Evolutionary conservation across 495 filamentous ascomycete genomes (phyloP).

Genomic region (Chlorociboria aeruginascens): DNA sequence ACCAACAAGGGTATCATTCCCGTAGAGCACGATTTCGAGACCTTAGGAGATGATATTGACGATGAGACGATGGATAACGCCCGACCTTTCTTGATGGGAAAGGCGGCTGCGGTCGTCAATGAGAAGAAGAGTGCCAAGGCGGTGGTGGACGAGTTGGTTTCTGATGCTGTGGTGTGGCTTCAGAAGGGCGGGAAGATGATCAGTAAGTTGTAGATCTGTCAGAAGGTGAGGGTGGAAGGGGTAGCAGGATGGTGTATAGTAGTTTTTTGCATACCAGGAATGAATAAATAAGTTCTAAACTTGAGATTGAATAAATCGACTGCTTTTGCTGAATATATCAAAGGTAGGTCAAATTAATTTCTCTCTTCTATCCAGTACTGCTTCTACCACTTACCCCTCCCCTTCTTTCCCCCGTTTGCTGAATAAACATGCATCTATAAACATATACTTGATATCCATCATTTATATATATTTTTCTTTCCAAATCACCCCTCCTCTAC

Average conservation of each 20-base stretch:
- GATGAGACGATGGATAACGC: conserved; percentile 77
- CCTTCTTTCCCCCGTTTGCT: no score
- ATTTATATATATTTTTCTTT: no score
- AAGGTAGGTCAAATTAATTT: no score
- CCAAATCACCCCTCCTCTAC: no score
- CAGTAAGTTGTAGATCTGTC: conserved; percentile 45
- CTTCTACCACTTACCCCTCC: no score
- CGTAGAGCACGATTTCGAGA: conserved; percentile 89
- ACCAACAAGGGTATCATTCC: conserved; percentile 82
- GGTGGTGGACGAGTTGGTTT: conserved; percentile 89
- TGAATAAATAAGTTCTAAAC: no score
- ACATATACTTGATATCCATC: no score
- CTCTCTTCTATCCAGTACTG: no score
- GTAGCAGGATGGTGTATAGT: neutral
- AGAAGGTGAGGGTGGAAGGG: neutral
- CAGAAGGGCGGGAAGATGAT: conserved; percentile 53
- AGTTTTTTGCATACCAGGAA: no score
- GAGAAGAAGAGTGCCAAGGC: conserved; percentile 87
- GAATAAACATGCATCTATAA: no score
- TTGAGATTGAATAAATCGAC: no score
- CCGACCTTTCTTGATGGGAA: conserved; percentile 90
- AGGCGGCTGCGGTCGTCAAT: conserved; percentile 85
- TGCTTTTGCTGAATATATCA: no score
- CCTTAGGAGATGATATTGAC: conserved; percentile 30
- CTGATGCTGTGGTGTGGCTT: conserved; percentile 62